Evolutionary conservation across 1,284 basidiomycete genomes (phyloP).

Genomic region (Ceratobasidium sp.): DNA sequence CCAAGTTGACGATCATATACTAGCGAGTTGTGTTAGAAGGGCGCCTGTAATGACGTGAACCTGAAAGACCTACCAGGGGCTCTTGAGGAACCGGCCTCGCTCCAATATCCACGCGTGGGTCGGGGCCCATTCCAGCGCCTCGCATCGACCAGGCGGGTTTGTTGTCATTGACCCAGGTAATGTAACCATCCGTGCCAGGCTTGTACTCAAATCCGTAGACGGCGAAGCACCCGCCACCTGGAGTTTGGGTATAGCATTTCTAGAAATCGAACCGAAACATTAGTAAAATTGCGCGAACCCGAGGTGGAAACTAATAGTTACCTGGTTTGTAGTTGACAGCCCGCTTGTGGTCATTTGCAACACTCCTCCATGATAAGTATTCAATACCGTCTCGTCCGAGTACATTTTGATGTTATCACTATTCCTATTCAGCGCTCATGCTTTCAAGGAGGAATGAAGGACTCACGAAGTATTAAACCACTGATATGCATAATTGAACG

Average conservation of each 20-base stretch:
- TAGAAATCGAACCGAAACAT: too few species aligned
- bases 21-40: background rate
- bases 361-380: conserved; percentile 54
- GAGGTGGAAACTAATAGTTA: conserved; percentile 36
- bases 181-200: conserved; percentile 67
- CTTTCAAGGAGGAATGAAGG: conserved; percentile 53
- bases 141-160: conserved; percentile 78
- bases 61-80: conserved; percentile 67
- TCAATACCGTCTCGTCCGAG: conserved; percentile 53
- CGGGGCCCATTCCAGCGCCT: conserved; percentile 71
- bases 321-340: conserved; percentile 55
- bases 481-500: conserved; percentile 41
- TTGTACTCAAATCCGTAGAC: conserved; percentile 72
- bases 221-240: conserved; percentile 54
- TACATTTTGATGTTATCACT: conserved; percentile 57
- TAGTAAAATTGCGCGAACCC: conserved; percentile 43
- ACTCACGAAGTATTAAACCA: background rate
- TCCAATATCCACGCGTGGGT: conserved; percentile 68
- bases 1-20: conserved; percentile 83
- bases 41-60: background rate
- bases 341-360: conserved; percentile 71
- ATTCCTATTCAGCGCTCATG: conserved; percentile 55
- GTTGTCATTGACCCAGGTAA: conserved; percentile 76
- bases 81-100: conserved; percentile 81
- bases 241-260: conserved; percentile 54